Base-by-base conservation (phyloP, 2,329 filamentous ascomycete genomes). In the Aspergillus chevalieri region DNA sequence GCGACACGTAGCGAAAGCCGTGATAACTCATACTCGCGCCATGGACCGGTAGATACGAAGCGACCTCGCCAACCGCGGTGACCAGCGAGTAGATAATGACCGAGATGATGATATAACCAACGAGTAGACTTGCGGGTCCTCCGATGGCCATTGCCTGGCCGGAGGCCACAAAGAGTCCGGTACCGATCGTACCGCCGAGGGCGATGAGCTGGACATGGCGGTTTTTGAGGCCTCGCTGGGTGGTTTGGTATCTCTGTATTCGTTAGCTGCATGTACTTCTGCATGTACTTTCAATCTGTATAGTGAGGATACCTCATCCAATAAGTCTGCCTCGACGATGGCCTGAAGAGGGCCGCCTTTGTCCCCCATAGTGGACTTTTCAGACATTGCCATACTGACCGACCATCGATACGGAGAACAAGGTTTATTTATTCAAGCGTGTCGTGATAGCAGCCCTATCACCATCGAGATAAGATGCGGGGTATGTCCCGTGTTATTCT, bases 111-210 rank as follows among this genome's bases (percentile, higher is more conserved):
- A 74, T 61, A 52, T 79, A 81, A 7, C 75, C 78, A 4, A 82
- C 62, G 0, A 81, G 64, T 22, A 78, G 70, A 19, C 76, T 76
- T 0, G 78, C 67, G 2, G 78, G 78, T 3, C 77, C 79, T 24
- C 72, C 78, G 21, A 71, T 74, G 21, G 73, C 70, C 28, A 82
- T 74, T 1, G 77, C 75, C 51, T 73, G 68, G 36, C 79, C 79
- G 1, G 77, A 75, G 43, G 76, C 75, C 8, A 82, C 68, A 61
- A 82, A 81, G 0, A 80, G 64, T 52, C 78, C 78, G 2, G 78
- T 80, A 38, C 76, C 74, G 51, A 82, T 82, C 4, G 78, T 79
- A 50, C 79, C 79, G 48, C 79, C 78, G 12, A 83, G 71, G 12
- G 79, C 80, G 71, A 74, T 69, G 56, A 70, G 65, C 53, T 72